Conservation (phyloP, 2,329 filamentous ascomycete species). For the Penicillium hordei region DNA sequence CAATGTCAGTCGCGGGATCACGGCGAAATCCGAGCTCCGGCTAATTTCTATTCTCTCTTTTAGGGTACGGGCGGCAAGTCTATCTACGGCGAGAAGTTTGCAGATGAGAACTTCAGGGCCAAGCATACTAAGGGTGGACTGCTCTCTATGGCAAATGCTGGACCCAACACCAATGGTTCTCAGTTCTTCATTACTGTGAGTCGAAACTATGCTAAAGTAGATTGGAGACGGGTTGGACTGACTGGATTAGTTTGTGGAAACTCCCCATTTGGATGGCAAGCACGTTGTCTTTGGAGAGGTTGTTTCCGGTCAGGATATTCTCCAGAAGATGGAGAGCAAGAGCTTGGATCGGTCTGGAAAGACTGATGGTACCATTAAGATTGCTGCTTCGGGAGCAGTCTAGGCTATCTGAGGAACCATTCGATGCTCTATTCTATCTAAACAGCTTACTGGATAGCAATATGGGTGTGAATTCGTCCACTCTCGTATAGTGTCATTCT, state of each 20-base stretch:
- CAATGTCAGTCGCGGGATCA: slow-evolving; percentile 64
- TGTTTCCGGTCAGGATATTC: slow-evolving; percentile 51
- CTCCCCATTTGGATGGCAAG: slow-evolving; percentile 62
- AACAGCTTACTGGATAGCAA: not conserved
- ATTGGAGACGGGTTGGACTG: not conserved
- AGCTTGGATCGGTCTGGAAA: slow-evolving; percentile 6
- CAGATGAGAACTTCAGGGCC: slow-evolving; percentile 79
- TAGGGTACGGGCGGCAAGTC: slow-evolving; percentile 86
- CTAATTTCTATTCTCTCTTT: not conserved
- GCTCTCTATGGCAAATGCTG: slow-evolving; percentile 89
- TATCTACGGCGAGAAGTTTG: slow-evolving; percentile 89
- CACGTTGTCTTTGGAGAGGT: slow-evolving; percentile 66
- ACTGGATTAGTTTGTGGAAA: slow-evolving; percentile 45
- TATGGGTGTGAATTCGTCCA: not conserved
- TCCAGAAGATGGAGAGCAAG: slow-evolving; percentile 54
- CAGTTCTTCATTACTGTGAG: slow-evolving; percentile 67
- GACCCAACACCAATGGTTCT: slow-evolving; percentile 79
- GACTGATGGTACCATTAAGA: slow-evolving; percentile 11
- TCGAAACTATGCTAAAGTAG: not conserved
- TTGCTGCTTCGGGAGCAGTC: slow-evolving; percentile 7
- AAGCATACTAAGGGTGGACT: slow-evolving; percentile 71
- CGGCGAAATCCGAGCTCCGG: not conserved
- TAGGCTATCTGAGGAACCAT: not conserved
- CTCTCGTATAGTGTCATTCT: not conserved
- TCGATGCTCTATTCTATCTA: not conserved